These are phyloP conservation scores for Lecanosticta acicola DNA, from an alignment of 2,329 filamentous ascomycete genomes.

Conservation along the genomic window DNA sequence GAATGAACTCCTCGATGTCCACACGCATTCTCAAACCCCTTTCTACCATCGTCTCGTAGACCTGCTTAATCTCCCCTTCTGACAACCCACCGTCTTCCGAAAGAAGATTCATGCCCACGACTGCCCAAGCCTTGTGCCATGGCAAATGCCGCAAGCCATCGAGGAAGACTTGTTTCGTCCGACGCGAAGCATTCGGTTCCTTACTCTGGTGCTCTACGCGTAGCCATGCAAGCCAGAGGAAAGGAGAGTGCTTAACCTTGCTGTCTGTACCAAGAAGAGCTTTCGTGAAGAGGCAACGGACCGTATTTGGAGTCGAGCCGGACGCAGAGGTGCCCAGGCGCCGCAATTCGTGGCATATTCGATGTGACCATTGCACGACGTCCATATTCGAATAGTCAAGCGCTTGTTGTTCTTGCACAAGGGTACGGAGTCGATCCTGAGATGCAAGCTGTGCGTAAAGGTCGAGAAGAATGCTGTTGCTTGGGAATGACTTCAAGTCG, in stretches of 20 bases:
- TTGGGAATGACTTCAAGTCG: slow-evolving; percentile 62
- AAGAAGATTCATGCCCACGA: slow-evolving; percentile 51
- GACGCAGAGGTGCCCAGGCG: slow-evolving; percentile 33
- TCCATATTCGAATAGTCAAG: slow-evolving; percentile 23
- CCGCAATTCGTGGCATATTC: slow-evolving; percentile 51
- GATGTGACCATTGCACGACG: slow-evolving; percentile 50
- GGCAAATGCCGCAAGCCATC: slow-evolving; percentile 54
- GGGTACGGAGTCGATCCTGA: slow-evolving; percentile 67
- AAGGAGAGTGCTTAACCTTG: slow-evolving; percentile 27
- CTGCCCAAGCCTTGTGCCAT: slow-evolving; percentile 57
- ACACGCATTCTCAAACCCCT: slow-evolving; percentile 52
- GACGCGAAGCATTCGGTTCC: slow-evolving; percentile 32
- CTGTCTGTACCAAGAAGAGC: slow-evolving; percentile 32
- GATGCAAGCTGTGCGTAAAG: slow-evolving; percentile 70
- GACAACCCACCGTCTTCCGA: slow-evolving; percentile 31
- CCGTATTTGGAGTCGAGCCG: slow-evolving; percentile 24
- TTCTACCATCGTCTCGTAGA: slow-evolving; percentile 55
- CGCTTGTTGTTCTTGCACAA: slow-evolving; percentile 42
- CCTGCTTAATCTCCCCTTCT: slow-evolving; percentile 46
- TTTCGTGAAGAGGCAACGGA: slow-evolving; percentile 46
- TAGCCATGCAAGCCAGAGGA: slow-evolving; percentile 29
- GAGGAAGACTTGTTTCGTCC: slow-evolving; percentile 51
- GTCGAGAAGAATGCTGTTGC: slow-evolving; percentile 69
- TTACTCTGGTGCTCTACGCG: slow-evolving; percentile 21
- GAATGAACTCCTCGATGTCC: slow-evolving; percentile 6